Evolutionary conservation across 371 early-diverging fungal genomes (phyloP), one percentile per base, ranked within the genome.

Genomic region (Gilbertella persicaria): DNA sequence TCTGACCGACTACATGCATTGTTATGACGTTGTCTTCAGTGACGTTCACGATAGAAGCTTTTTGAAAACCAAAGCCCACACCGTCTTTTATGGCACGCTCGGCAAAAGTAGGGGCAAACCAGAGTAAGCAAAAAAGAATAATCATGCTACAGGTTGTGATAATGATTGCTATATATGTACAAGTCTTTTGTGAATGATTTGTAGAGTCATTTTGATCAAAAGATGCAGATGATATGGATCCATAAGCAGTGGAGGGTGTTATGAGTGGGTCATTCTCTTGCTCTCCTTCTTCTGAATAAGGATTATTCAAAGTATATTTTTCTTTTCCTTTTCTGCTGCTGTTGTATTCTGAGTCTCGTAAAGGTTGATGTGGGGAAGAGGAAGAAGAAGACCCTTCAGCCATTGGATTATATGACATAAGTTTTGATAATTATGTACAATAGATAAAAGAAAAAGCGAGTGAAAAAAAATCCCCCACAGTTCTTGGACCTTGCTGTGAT

Each of bases 101-200:
- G 1, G 75, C 79, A 58, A 71, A 75, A 14, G 64, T 67, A n/a
- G 79, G 79, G 3, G 71, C 69, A 51, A 73, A 35, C 40, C 71
- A 46, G 10, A 78, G 20, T 4, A 72, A n/a, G 3, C 60, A 24
- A 5, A 54, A 50, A 12, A 54, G 25, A 3, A 54, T 6, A 38
- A 58, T 8, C 5, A 42, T 36, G 16, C 36, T 42, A 19, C 45
- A 43, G 23, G 56, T 17, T 16, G 54, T 49, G 47, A 55, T 20
- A 4, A 25, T 20, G 24, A 58, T 50, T 2, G 43, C 29, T 12
- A 54, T 58, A 50, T 58, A 58, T 45, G 54, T 63, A 50, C 64
- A 54, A 7, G 48, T 49, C 24, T 50, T 54, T 46, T 41, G 49
- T 6, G 46, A 43, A 13, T 9, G 28, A 23, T 30, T 10, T 14